These are phyloP conservation scores for Plasmopara muralis DNA, from an alignment of 352 stramenopile genomes.

Conservation along the genomic window DNA sequence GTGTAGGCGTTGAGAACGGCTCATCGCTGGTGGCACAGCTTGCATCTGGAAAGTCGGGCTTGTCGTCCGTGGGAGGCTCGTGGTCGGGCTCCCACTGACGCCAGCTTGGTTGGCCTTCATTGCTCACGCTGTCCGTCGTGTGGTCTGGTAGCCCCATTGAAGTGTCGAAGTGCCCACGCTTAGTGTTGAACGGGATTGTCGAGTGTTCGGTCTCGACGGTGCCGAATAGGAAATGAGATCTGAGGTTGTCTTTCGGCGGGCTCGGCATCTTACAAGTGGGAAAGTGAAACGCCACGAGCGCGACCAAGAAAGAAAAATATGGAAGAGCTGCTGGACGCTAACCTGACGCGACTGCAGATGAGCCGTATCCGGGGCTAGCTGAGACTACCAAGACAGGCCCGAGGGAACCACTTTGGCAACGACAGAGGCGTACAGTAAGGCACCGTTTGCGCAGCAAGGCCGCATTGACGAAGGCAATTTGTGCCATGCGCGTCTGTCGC, in stretches of 20 bases:
- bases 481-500: slow-evolving; percentile 17
- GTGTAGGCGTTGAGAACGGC: neutral
- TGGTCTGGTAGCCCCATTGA: slow-evolving; percentile 24
- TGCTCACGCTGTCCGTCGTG: slow-evolving; percentile 29
- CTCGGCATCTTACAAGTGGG: slow-evolving; percentile 12
- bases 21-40: slow-evolving; percentile 5
- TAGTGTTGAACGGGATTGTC: slow-evolving; percentile 4
- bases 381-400: slow-evolving; percentile 19
- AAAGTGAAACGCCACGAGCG: slow-evolving; percentile 17
- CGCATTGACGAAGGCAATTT: slow-evolving; percentile 7
- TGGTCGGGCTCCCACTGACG: slow-evolving; percentile 28
- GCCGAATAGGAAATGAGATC: slow-evolving; percentile 13
- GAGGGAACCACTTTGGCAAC: slow-evolving; percentile 7
- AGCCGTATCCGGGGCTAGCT: slow-evolving; percentile 1
- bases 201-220: slow-evolving; percentile 14
- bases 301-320: slow-evolving; percentile 23
- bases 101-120: slow-evolving; percentile 13
- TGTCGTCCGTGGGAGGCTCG: slow-evolving; percentile 19
- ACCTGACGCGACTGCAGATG: slow-evolving; percentile 4
- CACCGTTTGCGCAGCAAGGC: neutral
- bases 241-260: slow-evolving; percentile 3
- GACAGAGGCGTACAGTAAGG: slow-evolving; percentile 5
- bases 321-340: slow-evolving; percentile 20
- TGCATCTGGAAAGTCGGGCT: slow-evolving; percentile 7
- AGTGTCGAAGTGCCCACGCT: neutral